Percentiles rank a stretch among this genome's conserved stretches.
Conservation (phyloP, 495 filamentous ascomycete genomes). For the Penicillium waksmanii region DNA sequence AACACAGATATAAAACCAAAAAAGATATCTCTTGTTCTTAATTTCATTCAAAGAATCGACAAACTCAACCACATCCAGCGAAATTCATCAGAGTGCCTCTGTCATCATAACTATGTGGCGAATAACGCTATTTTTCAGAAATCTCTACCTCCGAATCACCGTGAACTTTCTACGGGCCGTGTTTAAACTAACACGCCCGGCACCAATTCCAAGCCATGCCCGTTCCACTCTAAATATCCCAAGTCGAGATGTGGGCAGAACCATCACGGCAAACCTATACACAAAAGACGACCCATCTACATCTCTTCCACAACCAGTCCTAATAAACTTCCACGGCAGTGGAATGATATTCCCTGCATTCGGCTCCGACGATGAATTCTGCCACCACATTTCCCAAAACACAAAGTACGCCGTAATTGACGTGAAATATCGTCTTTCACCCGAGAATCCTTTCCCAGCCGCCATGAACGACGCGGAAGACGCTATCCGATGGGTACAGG, state of each 20-base stretch:
- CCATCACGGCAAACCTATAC: background rate
- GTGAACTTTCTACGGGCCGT: background rate
- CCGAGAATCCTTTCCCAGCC: slow-evolving; percentile 4
- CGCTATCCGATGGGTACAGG: background rate
- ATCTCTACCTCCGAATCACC: slow-evolving; percentile 1
- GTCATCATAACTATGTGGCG: background rate
- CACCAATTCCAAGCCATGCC: background rate
- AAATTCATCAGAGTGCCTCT: no score
- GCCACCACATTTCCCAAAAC: background rate
- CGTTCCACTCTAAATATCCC: background rate
- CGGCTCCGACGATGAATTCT: slow-evolving; percentile 2
- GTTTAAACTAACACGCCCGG: background rate
- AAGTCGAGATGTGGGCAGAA: background rate
- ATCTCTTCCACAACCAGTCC: background rate
- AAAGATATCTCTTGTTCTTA: background rate
- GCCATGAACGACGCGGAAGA: slow-evolving; percentile 6
- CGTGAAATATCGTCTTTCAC: background rate
- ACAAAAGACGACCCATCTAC: background rate
- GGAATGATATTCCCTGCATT: slow-evolving; percentile 2
- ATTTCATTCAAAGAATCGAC: no score
- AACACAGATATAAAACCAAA: background rate
- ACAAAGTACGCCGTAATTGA: background rate
- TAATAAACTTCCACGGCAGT: slow-evolving; percentile 10
- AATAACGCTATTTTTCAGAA: background rate
- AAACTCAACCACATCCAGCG: no score